A percentile compares a stretch with the other conserved stretches of the same genome.
Conservation (phyloP, 2,329 filamentous ascomycete species). For the Claviceps cyperi region DNA sequence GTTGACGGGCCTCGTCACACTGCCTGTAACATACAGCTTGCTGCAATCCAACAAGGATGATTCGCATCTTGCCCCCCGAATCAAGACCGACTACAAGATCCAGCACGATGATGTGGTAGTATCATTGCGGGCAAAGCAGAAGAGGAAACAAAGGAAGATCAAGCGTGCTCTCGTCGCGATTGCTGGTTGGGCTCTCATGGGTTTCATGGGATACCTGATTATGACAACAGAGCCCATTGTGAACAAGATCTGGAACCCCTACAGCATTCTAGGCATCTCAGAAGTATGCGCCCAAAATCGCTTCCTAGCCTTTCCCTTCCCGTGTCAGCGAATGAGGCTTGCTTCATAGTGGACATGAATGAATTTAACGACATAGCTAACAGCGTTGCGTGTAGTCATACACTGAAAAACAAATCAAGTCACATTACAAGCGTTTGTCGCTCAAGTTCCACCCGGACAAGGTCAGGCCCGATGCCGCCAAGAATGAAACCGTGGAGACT, state of each 20-base stretch:
- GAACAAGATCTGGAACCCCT: slow-evolving; percentile 87
- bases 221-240: slow-evolving; percentile 55
- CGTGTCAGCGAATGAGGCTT: not conserved
- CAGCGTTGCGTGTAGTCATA: slow-evolving; percentile 41
- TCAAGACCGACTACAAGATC: slow-evolving; percentile 67
- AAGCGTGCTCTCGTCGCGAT: slow-evolving; percentile 70
- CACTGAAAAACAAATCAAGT: slow-evolving; percentile 83
- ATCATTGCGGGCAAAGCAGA: slow-evolving; percentile 68
- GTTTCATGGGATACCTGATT: slow-evolving; percentile 85
- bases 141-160: slow-evolving; percentile 75
- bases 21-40: slow-evolving; percentile 81
- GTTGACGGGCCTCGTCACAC: slow-evolving; percentile 69
- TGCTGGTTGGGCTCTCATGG: slow-evolving; percentile 70
- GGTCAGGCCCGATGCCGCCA: slow-evolving; percentile 62
- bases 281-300: slow-evolving; percentile 37
- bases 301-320: not conserved
- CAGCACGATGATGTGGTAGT: slow-evolving; percentile 75
- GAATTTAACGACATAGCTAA: slow-evolving; percentile 15
- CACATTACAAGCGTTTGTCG: slow-evolving; percentile 75
- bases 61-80: slow-evolving; percentile 67
- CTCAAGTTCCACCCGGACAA: slow-evolving; percentile 90
- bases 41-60: slow-evolving; percentile 64
- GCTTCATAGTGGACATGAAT: not conserved
- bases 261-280: slow-evolving; percentile 79
- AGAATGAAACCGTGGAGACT: slow-evolving; percentile 76